Base-by-base conservation (phyloP, 2,329 filamentous ascomycete genomes). In the Neonectria hederae region DNA sequence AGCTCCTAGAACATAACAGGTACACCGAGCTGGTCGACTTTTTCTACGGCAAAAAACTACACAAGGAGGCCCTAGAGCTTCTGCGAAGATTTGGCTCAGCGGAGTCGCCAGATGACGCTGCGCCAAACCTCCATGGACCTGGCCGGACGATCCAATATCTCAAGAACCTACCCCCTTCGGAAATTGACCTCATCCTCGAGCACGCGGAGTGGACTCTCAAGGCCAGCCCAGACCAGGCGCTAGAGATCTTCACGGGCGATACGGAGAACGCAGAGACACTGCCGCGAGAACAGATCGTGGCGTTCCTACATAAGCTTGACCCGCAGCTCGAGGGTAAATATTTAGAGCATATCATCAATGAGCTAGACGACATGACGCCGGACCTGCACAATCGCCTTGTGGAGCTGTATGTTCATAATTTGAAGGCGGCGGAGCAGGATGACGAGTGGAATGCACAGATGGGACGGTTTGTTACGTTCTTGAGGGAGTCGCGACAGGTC, bases 21-120 rank as follows among this genome's bases (percentile, higher is more conserved):
- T 97, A 97, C 78, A 95, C 91, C 55, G 95, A 98, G 79, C 83
- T 99, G 2, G 94, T 99, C n/a, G 95, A 98, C 77, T 99, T 99
- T 76, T 90, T 98, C 70, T 93, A 97, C 73, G 96, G 96, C 67
- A 99, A 99, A 81, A 94, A 91, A 77, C 85, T 98, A 43, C 96
- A 99, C 78, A 89, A 90, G 19, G 90, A 97, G 74, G 95, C 96
- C 0, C 81, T 99, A 19, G 91, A 93, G 69, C 82, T 97, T 30
- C 84, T 99, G 1, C 87, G 88, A 70, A 91, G 90, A 67, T 97
- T 97, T 71, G 95, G 95, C 19, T 87, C 86, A 28, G 83, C 85
- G 2, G 78, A 84, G 28, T 78, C 82, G 63, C 82, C 82, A 10
- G 82, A 86, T 60, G 82, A 85, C 49, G 80, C 80, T 2, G 83